Evolutionary conservation across 108 stramenopile species (phyloP).

Genomic region (Cylindrotheca fusiformis): DNA sequence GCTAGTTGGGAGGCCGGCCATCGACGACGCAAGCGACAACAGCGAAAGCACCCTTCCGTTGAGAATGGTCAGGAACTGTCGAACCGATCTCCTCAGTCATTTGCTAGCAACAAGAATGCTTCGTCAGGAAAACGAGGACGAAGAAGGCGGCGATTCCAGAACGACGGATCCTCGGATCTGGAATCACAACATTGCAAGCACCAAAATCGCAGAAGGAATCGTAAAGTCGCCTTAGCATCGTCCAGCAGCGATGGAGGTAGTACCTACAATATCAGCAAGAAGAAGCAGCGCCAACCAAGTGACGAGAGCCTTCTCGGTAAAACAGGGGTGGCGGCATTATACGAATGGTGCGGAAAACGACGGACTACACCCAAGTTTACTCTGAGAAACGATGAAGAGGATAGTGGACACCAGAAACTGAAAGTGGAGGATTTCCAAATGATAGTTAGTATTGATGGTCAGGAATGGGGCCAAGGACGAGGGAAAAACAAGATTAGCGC

Average conservation of each 20-base stretch:
- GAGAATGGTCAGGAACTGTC: too few relatives aligned
- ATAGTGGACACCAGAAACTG: background rate
- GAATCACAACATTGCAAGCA: background rate
- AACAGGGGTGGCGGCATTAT: conserved; percentile 70
- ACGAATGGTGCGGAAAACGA: conserved; percentile 80
- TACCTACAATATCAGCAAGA: conserved; percentile 29
- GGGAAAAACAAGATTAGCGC: conserved; percentile 66
- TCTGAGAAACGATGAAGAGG: background rate
- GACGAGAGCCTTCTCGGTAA: conserved; percentile 68
- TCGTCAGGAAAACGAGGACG: background rate
- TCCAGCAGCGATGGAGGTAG: conserved; percentile 26
- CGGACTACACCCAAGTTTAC: conserved; percentile 30
- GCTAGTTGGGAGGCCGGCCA: background rate
- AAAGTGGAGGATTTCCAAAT: conserved; percentile 50
- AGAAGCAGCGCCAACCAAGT: conserved; percentile 48
- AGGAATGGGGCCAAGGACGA: conserved; percentile 61
- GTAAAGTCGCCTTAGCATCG: conserved; percentile 17
- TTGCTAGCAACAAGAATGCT: background rate
- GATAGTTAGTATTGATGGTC: conserved; percentile 54
- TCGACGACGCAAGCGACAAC: conserved; percentile 30
- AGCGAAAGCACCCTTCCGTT: conserved; percentile 16
- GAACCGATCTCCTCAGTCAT: too few relatives aligned
- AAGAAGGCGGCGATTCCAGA: conserved; percentile 19
- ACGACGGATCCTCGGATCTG: conserved; percentile 20
- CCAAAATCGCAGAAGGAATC: conserved; percentile 17